Evolutionary conservation across 2,329 filamentous ascomycete genomes (phyloP), one percentile per base, ranked within the genome.

Genomic region (Penicillium sp.): DNA sequence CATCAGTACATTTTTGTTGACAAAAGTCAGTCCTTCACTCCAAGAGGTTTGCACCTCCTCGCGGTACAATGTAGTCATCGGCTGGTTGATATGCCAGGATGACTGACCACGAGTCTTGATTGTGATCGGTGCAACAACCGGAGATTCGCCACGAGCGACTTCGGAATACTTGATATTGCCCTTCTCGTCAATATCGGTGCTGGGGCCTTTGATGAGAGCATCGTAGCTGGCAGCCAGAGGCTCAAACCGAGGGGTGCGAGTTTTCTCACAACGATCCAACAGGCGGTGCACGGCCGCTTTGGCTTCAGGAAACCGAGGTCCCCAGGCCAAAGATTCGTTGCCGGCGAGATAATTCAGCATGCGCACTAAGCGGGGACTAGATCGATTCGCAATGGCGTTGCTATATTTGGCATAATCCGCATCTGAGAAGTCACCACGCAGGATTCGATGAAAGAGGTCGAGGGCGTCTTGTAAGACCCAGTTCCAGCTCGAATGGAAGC

Each of bases 401-500:
- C 32, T 32, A 33, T 33, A 33, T n/a, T 33, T 33, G 31, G 31
- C 31, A 33, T 33, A 33, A 22, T 45, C 33, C 15, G 28, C 26
- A 15, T 28, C 37, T 34, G 31, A 29, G 29, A 43, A 45, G 21
- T 45, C 45, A 22, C 38, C 35, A 39, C 45, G 41, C 19, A 35
- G 38, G 7, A 48, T n/a, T 15, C 44, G 17, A 17, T 48, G n/a
- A 19, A 53, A 52, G 12, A 56, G 29, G 21, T 35, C 38, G 35
- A 45, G 24, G 17, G 33, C 21, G 24, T 65, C 64, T 48, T 68
- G 59, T 0, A 58, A 46, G 2, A 49, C 64, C 66, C 66, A 69
- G 45, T 69, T 70, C 68, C 68, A 71, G 47, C 54, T 66, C 2
- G 66, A 70, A 35, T 68, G 56, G 52, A 64, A 71, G 3, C 47